Evolutionary conservation across 2,329 filamentous ascomycete genomes (phyloP).

Genomic region (Rhexocercosporidium sp.): DNA sequence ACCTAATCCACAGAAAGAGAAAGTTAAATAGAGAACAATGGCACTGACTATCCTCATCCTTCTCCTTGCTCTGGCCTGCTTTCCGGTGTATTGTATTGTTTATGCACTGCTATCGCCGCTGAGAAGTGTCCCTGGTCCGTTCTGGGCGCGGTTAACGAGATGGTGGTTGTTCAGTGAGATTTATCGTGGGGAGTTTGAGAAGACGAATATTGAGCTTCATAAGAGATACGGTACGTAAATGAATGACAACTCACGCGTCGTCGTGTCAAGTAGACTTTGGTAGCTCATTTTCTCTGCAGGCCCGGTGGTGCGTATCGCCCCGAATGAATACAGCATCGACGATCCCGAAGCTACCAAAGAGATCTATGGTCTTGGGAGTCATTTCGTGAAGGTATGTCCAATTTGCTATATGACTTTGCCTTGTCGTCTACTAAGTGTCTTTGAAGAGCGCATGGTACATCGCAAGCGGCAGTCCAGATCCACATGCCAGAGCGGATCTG

Average conservation of each 20-base stretch:
- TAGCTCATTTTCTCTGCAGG: too few species aligned
- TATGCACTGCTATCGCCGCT: not conserved
- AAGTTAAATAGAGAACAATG: not conserved
- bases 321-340: slow-evolving; percentile 52
- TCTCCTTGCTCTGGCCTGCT: not conserved
- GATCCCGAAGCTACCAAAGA: slow-evolving; percentile 47
- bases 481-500: slow-evolving; percentile 30
- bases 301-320: slow-evolving; percentile 52
- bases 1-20: too few species aligned
- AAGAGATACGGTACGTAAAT: slow-evolving; percentile 46
- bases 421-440: not conserved
- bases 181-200: slow-evolving; percentile 45
- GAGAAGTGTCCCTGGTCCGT: slow-evolving; percentile 50
- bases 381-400: slow-evolving; percentile 44
- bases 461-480: slow-evolving; percentile 28
- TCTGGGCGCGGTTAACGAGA: slow-evolving; percentile 49
- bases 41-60: not conserved
- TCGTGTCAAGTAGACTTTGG: too few species aligned
- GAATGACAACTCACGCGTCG: too few species aligned
- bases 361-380: slow-evolving; percentile 48
- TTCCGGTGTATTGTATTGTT: not conserved
- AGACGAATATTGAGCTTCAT: slow-evolving; percentile 48
- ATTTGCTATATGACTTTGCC: not conserved
- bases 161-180: slow-evolving; percentile 51
- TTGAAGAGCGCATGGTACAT: slow-evolving; percentile 30